Base-by-base conservation (phyloP, 2,329 filamentous ascomycete species). In the Aspergillus ochraceoroseus region DNA sequence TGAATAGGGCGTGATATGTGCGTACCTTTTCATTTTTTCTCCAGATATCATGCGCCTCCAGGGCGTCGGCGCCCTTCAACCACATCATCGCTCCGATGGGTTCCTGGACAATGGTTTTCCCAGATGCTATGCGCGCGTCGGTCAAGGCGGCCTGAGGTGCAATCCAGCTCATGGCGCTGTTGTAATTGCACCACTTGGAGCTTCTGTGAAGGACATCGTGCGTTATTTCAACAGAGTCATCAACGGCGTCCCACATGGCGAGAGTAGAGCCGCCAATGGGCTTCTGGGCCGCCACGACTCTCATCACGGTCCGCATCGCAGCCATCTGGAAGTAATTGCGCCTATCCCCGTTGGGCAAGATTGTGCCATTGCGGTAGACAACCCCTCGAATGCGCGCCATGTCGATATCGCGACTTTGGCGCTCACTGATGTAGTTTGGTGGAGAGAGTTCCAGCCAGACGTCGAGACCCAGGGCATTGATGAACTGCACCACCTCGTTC, bases 81-180 rank as follows among this genome's bases (percentile, higher is more conserved):
- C 61, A 68, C 49, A 61, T 59, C 35, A 68, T 54, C 1, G 65
- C 65, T 12, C 64, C 64, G 3, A 68, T 43, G 5, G 65, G 65
- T 36, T 65, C 55, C 9, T 44, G 37, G 7, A 28, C 19, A 12
- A 47, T 26, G 1, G 40, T 42, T 13, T 29, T 34, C 2, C 54
- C 48, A 12, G 41, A 41, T 6, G 56, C 51, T 3, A 46, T 19
- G 2, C 46, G 31, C 1, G 57, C 56, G 43, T 67, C 56, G 3
- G 41, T 51, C 23, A 67, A 32, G 1, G 63, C 58, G 22, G 47
- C 28, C 12, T 49, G 35, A 0, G 56, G 48, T 4, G 58, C 63
- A 28, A 66, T 63, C 61, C 62, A 68, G 23, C 51, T 55, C 7
- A 66, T 41, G 3, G 56, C 57, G 37, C 56, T 65, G 46, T 66